Base-by-base conservation (phyloP, 2,329 filamentous ascomycete species). In the Cryphonectria japonica region DNA sequence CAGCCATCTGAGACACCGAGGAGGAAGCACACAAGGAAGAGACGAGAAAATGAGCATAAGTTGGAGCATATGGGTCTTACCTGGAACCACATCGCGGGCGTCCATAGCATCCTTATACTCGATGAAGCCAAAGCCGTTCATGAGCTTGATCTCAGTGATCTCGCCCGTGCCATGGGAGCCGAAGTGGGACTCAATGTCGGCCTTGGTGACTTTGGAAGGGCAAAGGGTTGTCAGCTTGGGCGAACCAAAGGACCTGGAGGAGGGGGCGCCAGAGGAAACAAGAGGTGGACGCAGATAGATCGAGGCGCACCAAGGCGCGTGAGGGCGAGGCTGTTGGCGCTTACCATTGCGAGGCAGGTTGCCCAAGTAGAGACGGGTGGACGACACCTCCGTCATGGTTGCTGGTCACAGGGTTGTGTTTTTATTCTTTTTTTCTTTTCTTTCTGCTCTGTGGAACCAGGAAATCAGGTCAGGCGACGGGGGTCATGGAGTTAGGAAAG, bases 71-170 rank as follows among this genome's bases (percentile, higher is more conserved):
- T 13, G 39, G 59, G 64, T 79, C 91, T 85, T 89, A 98, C 96
- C 95, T 83, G 96, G 96, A 79, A 99, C 96, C 75, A 99, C 95
- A 85, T 99, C 96, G 80, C 95, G 93, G 76, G 96, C 96, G 85
- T 99, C 96, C 92, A 98, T 93, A 71, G 94, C 91, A 85, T 98
- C 96, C 83, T 98, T 97, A 84, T 98, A 99, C 83, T 99, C 96
- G 81, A 99, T 97, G 86, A 99, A 99, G 81, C 96, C 96, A 81
- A 99, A 99, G 79, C 96, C 96, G 81, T 97, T 98, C 96, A 99
- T 99, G 75, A 99, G 90, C 87, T 99, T 99, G 85, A 99, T 95
- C 86, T 99, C 96, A 76, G 93, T 96, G 81, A 99, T 98, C 82
- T 97, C 94, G 82, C 96, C 96, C 77, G 94, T 95, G 80, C 95